phyloP scores from a whole-genome alignment of 305 asterid genomes.

The Rubia occidens region DNA sequence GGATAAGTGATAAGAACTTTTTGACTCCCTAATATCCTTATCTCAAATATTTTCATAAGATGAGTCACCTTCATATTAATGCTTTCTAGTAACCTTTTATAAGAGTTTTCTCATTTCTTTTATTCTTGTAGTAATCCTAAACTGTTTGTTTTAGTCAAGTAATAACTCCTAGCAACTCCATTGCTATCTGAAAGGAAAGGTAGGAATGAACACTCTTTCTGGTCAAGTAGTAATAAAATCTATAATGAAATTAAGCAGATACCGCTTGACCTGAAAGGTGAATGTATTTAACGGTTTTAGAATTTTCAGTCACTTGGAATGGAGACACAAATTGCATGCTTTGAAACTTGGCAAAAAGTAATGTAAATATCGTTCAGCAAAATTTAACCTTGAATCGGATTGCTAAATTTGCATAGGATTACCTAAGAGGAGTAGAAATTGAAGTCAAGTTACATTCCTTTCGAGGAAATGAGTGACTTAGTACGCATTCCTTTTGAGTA shows the following conservation, averaged over 20 bases:
- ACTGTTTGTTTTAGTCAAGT: neutral
- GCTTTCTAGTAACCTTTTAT: neutral
- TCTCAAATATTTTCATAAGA: neutral
- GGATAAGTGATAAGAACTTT: too few species aligned
- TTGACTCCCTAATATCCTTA: neutral
- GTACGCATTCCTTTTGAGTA: neutral
- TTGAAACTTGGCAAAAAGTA: neutral
- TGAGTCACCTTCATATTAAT: neutral
- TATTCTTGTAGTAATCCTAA: neutral
- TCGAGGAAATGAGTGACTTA: neutral
- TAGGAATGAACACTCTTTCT: neutral
- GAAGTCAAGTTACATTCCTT: neutral
- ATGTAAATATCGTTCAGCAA: too few species aligned
- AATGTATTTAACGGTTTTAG: neutral
- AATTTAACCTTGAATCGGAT: neutral
- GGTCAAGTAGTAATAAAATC: neutral
- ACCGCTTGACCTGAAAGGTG: too few species aligned
- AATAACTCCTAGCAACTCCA: neutral
- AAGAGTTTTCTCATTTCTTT: neutral
- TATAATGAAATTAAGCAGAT: neutral
- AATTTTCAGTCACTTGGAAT: neutral
- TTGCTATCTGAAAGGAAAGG: neutral
- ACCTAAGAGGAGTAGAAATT: neutral
- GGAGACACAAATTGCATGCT: neutral
- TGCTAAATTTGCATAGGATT: neutral